Evolutionary conservation across 202 grass and related monocot genomes (phyloP), one percentile per base, ranked within the genome.

Genomic region (Brachypodium distachyon): DNA sequence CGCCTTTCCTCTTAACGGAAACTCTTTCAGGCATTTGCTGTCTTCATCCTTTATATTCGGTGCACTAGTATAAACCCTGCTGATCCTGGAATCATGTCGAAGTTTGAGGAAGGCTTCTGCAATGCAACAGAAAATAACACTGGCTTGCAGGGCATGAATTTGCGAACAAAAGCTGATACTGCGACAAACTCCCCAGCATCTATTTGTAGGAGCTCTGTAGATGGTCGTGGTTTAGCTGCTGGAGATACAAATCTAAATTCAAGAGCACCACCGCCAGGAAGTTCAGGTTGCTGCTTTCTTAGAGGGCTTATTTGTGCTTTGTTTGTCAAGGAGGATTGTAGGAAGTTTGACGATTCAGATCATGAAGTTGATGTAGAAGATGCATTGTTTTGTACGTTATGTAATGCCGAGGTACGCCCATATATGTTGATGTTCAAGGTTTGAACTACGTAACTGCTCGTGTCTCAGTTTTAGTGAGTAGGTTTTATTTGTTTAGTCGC

Each of bases 21-120:
- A 54, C 25, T 39, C 31, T 70, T 68, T 86, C 86, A 97, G 93
- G 90, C 81, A 60, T 36, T 97, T 67, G 80, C 74, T 58, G 93
- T 97, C 72, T 91, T 91, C 87, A 80, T 97, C 64, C 87, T 97
- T 67, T 93, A 91, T 27, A 85, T 97, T 38, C 90, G 93, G 14
- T 97, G 93, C 74, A 97, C 93, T 44, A 92, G 74, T 51, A 97
- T 97, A 83, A 97, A 97, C 74, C 88, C 93, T 44, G 93, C 93
- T 42, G 90, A 97, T 89, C 77, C 81, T 70, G 93, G 88, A 54
- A 97, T 97, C 61, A 93, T 97, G 90, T 84, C 83, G 29, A 91
- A 73, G 83, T 97, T 89, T 31, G 83, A 87, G 8, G 64, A 83
- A 63, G 79, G 76, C 64, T 76, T 89, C 52, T 77, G 82, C 41